Percentiles rank a stretch among this genome's conserved stretches.
These are phyloP conservation scores for Syncephalastrum contaminatum DNA, from an alignment of 371 early-diverging fungal species.

Conservation along the genomic window DNA sequence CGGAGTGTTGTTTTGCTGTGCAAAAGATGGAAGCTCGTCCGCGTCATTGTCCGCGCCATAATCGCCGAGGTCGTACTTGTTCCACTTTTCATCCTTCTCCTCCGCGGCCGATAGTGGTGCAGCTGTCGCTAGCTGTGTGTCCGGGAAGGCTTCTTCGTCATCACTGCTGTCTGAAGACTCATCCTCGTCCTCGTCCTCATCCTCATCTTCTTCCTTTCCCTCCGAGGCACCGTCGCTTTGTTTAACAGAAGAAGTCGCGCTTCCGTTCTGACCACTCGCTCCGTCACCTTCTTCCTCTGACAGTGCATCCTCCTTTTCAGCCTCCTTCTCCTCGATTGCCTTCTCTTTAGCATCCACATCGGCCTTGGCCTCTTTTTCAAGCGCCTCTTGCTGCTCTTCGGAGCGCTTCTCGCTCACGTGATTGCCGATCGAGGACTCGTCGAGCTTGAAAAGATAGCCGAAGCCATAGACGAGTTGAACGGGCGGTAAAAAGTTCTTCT, in stretches of 20 bases:
- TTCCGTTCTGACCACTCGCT: not conserved
- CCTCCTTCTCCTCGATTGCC: not conserved
- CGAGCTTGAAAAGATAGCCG: slow-evolving; percentile 90
- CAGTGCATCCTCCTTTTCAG: not conserved
- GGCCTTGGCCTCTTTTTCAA: slow-evolving; percentile 7
- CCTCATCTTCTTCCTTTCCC: slow-evolving; percentile 5
- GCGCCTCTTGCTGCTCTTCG: slow-evolving; percentile 18
- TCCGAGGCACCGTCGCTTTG: not conserved
- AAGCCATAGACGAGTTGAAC: slow-evolving; percentile 97
- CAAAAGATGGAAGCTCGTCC: slow-evolving; percentile 24
- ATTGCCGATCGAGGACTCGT: slow-evolving; percentile 72
- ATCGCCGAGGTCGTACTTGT: slow-evolving; percentile 74
- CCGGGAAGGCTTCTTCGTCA: slow-evolving; percentile 56
- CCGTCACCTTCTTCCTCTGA: too few relatives aligned
- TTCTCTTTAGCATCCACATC: not conserved
- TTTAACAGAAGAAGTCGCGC: not conserved
- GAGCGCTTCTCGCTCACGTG: slow-evolving; percentile 57
- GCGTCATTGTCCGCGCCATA: slow-evolving; percentile 62
- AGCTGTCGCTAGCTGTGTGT: slow-evolving; percentile 49
- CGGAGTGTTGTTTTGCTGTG: not conserved
- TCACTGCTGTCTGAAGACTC: slow-evolving; percentile 35
- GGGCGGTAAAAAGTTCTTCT: slow-evolving; percentile 95
- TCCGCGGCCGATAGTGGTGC: slow-evolving; percentile 5
- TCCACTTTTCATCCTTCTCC: slow-evolving; percentile 22
- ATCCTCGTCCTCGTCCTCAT: slow-evolving; percentile 18